A percentile compares a stretch with the other conserved stretches of the same genome.
phyloP scores from a whole-genome alignment of 805 yeast species.

The Zygoascus biomembranicola region DNA sequence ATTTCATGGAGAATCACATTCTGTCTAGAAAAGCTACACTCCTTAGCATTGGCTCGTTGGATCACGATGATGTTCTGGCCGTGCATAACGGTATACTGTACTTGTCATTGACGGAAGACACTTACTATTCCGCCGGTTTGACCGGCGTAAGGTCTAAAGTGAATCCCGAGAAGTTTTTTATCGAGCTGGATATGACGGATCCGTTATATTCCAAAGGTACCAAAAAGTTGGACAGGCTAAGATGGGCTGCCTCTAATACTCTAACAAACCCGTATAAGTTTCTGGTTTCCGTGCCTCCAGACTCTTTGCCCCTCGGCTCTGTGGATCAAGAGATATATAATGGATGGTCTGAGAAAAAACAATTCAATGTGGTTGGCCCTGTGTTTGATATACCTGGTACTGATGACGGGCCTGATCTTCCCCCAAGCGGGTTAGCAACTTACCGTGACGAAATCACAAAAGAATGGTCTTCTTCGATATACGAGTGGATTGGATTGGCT shows the following conservation, averaged over 20 bases:
- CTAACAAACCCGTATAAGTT: conserved; percentile 3
- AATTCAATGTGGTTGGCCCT: background rate
- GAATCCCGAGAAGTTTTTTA: conserved; percentile 6
- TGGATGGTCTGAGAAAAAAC: background rate
- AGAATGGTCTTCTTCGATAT: conserved; percentile 13
- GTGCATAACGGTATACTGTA: conserved; percentile 23
- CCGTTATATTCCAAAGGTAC: conserved; percentile 3
- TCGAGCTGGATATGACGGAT: conserved; percentile 8
- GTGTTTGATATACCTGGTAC: background rate
- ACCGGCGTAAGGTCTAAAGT: conserved; percentile 23
- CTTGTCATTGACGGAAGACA: conserved; percentile 25
- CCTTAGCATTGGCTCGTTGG: conserved; percentile 19
- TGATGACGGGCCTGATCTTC: background rate
- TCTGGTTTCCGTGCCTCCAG: background rate
- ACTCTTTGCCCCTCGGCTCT: background rate
- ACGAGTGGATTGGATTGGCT: conserved; percentile 19
- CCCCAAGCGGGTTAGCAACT: background rate
- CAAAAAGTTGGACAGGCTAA: conserved; percentile 11
- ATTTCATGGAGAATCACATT: background rate
- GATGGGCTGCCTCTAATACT: conserved; percentile 18
- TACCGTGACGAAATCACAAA: conserved; percentile 7
- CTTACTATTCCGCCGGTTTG: conserved; percentile 30
- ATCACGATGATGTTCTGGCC: conserved; percentile 28
- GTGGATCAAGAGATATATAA: background rate
- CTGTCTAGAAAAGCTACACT: background rate